A percentile compares a stretch with the other conserved stretches of the same genome.
These are phyloP conservation scores for Phytophthora cryptogea DNA, from an alignment of 352 stramenopile genomes.

Conservation along the genomic window DNA sequence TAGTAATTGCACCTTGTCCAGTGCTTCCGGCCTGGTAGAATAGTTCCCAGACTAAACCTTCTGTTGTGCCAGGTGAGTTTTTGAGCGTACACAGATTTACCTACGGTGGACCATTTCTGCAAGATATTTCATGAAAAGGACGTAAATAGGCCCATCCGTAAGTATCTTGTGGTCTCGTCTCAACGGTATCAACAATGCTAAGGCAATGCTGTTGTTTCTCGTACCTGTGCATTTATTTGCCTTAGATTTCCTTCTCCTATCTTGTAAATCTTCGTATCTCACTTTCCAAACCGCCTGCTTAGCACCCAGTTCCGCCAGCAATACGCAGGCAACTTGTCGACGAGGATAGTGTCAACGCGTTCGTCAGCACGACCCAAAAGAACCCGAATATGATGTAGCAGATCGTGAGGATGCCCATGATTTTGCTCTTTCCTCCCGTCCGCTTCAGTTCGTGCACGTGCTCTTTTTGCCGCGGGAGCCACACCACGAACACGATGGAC, in stretches of 20 bases:
- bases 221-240: no score
- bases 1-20: not conserved
- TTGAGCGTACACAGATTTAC: no score
- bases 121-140: no score
- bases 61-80: no score
- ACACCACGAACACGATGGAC: conserved; percentile 49
- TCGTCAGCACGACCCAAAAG: conserved; percentile 56
- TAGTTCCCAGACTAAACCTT: no score
- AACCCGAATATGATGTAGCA: conserved; percentile 47
- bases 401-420: conserved; percentile 38
- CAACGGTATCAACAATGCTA: no score
- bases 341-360: conserved; percentile 52
- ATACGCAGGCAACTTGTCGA: conserved; percentile 58
- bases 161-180: no score
- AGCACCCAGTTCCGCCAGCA: conserved; percentile 52
- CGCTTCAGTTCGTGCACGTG: conserved; percentile 45
- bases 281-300: not conserved
- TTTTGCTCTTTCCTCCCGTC: conserved; percentile 41
- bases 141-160: no score
- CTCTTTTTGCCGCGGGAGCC: conserved; percentile 57
- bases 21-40: not conserved
- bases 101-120: no score
- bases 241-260: no score
- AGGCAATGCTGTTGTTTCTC: no score
- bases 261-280: no score